Evolutionary conservation across 306 rosid genomes (phyloP), one percentile per base, ranked within the genome.

Genomic region (Carpinus fangiana): DNA sequence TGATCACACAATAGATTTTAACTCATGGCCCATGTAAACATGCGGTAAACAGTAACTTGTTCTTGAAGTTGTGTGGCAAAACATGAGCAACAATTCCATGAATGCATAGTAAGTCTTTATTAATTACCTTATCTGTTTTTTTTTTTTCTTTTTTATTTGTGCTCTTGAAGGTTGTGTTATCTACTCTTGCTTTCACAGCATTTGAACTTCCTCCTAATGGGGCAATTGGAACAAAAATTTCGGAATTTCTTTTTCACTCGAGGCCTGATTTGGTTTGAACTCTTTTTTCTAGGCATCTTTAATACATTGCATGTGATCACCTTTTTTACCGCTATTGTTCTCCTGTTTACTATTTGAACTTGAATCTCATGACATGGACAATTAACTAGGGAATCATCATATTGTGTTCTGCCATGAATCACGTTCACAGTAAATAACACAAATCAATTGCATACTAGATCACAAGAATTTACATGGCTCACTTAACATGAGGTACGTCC

Each of bases 191-290:
- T 85, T 95, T 95, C 87, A 95, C 98, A 64, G 96, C 99, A 71
- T 95, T 95, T 83, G 99, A 95, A 81, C 99, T 95, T 84, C 99
- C 99, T 75, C 96, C 98, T 57, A 95, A 95, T 83, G 97, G 93
- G 67, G 99, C 99, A 54, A 77, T 95, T 80, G 99, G 99, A 80
- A 95, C 99, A 83, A 82, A 78, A 83, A 85, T 95, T 45, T 83
- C 93, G 93, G 84, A 89, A 81, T 95, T 89, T 78, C 96, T 95
- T 81, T 95, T 95, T 85, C 93, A 95, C 85, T 93, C 99, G 12
- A 89, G 97, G 87, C 75, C 99, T 86, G 99, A 95, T 85, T 89
- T 95, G 96, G 98, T 95, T 80, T 88, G 92, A 53, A 64, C 66
- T 79, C 47, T 74, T 28, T 56, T 68, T 46, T 53, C 18, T 69